These are phyloP conservation scores for Cornus suecica DNA, from an alignment of 148 eudicot species.

Conservation along the genomic window DNA sequence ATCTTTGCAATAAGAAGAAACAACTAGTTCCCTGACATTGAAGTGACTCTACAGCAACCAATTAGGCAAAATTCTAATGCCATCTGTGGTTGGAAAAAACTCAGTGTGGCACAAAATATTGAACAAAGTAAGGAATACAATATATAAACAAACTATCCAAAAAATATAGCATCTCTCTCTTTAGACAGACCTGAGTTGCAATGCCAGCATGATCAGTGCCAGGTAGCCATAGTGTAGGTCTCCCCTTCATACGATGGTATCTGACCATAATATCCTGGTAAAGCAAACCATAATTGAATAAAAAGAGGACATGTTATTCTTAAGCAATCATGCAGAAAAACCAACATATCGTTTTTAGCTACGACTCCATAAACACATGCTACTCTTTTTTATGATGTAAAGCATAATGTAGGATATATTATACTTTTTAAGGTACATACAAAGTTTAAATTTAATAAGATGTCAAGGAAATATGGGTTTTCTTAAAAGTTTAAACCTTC, in stretches of 20 bases:
- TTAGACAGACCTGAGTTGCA: conserved; percentile 87
- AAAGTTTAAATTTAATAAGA: too few species aligned
- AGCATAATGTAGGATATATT: not conserved
- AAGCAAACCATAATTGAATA: conserved; percentile 10
- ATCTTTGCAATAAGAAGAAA: not conserved
- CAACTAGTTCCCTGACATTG: not conserved
- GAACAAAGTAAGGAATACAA: not conserved
- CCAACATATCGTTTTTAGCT: not conserved
- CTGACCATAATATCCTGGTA: conserved; percentile 92
- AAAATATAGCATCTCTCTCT: conserved; percentile 5
- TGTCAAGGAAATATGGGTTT: too few species aligned
- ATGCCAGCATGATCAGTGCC: conserved; percentile 99
- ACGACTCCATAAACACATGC: not conserved
- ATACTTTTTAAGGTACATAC: too few species aligned
- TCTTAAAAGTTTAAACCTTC: too few species aligned
- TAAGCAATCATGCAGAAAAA: not conserved
- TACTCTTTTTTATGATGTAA: not conserved
- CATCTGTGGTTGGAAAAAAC: not conserved
- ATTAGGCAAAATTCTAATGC: not conserved
- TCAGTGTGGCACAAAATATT: not conserved
- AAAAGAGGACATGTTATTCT: not conserved
- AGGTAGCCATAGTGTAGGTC: conserved; percentile 96
- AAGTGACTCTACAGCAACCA: not conserved
- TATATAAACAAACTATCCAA: not conserved
- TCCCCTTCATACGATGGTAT: conserved; percentile 96